Evolutionary conservation across 169 alveolate genomes (phyloP).

Genomic region (Sarcocystis neurona): DNA sequence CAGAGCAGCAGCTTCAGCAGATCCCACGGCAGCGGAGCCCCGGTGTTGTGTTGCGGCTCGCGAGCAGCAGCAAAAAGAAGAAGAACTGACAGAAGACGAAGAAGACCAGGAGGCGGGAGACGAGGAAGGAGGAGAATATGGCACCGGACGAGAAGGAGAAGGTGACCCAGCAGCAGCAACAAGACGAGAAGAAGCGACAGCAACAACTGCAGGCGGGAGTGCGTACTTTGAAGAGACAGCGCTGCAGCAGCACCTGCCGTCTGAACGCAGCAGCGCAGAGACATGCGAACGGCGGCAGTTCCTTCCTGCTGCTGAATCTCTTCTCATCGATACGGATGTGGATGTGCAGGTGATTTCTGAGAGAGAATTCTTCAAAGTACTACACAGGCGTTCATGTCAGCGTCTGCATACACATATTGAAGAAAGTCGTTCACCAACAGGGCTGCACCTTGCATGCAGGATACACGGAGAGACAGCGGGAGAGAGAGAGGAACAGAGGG

Average conservation of each 20-base stretch:
- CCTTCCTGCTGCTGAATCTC: constrained; percentile 15
- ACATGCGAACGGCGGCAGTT: background rate
- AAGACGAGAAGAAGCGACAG: background rate
- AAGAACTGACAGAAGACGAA: background rate
- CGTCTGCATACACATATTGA: too few species aligned
- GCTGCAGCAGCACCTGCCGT: constrained; percentile 4
- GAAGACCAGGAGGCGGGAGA: too few species aligned
- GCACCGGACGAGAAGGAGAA: too few species aligned
- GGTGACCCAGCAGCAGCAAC: background rate
- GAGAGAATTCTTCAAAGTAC: background rate
- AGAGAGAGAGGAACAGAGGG: background rate
- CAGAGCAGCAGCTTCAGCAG: constrained; percentile 24
- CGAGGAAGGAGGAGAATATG: too few species aligned
- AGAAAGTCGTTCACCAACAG: too few species aligned
- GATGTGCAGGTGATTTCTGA: background rate
- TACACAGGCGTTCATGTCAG: background rate
- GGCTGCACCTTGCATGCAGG: too few species aligned
- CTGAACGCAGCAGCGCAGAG: background rate
- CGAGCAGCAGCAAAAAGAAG: background rate
- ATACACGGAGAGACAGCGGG: background rate
- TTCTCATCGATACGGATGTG: background rate
- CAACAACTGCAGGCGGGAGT: background rate
- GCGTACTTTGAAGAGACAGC: background rate
- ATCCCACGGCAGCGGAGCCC: background rate
- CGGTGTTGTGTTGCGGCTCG: background rate